These are phyloP conservation scores for Dothidotthia symphoricarpi DNA, from an alignment of 2,329 filamentous ascomycete genomes.

Conservation along the genomic window DNA sequence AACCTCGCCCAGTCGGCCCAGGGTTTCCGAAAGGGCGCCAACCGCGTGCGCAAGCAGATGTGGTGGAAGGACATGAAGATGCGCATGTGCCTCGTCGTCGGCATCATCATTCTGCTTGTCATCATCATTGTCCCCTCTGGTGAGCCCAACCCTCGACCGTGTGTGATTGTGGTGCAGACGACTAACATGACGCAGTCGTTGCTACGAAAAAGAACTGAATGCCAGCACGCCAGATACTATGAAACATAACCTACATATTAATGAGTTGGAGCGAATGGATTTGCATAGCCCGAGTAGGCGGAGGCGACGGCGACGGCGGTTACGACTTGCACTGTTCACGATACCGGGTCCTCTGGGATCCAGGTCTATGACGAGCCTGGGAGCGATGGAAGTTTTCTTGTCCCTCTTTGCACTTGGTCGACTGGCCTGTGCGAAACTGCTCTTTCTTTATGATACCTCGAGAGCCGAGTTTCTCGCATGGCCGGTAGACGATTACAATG, in stretches of 20 bases:
- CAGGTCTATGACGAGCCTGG: constrained; percentile 37
- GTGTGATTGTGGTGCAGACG: too few species aligned
- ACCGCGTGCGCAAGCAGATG: constrained; percentile 90
- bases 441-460: constrained; percentile 26
- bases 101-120: constrained; percentile 85
- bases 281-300: constrained; percentile 17
- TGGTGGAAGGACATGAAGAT: constrained; percentile 99
- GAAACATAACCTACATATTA: constrained; percentile 33
- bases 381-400: constrained; percentile 38
- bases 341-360: constrained; percentile 32
- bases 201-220: constrained; percentile 25
- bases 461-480: constrained; percentile 24
- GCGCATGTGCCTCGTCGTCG: constrained; percentile 91
- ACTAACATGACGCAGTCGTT: constrained; percentile 27
- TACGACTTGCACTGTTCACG: constrained; percentile 28
- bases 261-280: constrained; percentile 21
- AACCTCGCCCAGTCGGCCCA: constrained; percentile 90
- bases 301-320: constrained; percentile 16
- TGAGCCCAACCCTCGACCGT: constrained; percentile 51
- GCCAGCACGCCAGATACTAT: constrained; percentile 25
- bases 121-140: constrained; percentile 93
- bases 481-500: constrained; percentile 34
- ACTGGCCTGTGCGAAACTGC: constrained; percentile 21
- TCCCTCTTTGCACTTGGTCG: constrained; percentile 38
- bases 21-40: constrained; percentile 93